Evolutionary conservation across 345 rosid species (phyloP).

Genomic region (Aethionema arabicum): DNA sequence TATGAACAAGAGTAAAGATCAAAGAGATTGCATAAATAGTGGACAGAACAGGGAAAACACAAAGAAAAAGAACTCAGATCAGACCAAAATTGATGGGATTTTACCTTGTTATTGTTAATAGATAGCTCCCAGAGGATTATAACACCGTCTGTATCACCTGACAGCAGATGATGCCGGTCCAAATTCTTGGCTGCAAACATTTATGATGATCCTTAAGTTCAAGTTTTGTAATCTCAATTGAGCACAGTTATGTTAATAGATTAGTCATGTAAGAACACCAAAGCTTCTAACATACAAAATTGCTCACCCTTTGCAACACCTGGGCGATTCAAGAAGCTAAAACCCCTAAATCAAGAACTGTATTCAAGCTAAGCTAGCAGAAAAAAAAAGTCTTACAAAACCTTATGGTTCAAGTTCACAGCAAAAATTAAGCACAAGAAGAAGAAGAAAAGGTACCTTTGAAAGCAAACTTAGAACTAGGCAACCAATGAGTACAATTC

Average conservation of each 20-base stretch:
- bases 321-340: neutral
- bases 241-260: neutral
- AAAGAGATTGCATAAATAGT: conserved; percentile 4
- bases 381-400: neutral
- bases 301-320: conserved; percentile 4
- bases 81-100: neutral
- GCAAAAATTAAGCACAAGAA: conserved; percentile 5
- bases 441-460: conserved; percentile 47
- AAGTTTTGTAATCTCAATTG: neutral
- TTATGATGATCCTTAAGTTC: conserved; percentile 1
- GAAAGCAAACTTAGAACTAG: conserved; percentile 67
- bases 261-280: neutral
- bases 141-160: conserved; percentile 80
- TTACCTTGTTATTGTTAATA: conserved; percentile 54
- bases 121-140: conserved; percentile 78
- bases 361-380: neutral
- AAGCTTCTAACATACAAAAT: conserved; percentile 16
- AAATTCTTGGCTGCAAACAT: conserved; percentile 54
- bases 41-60: neutral
- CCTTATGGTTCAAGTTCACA: neutral
- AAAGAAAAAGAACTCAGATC: neutral
- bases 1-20: neutral
- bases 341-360: neutral
- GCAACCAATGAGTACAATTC: conserved; percentile 92
- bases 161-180: conserved; percentile 64